phyloP scores from a whole-genome alignment of 2,329 filamentous ascomycete species.

The Penicillium sp. region DNA sequence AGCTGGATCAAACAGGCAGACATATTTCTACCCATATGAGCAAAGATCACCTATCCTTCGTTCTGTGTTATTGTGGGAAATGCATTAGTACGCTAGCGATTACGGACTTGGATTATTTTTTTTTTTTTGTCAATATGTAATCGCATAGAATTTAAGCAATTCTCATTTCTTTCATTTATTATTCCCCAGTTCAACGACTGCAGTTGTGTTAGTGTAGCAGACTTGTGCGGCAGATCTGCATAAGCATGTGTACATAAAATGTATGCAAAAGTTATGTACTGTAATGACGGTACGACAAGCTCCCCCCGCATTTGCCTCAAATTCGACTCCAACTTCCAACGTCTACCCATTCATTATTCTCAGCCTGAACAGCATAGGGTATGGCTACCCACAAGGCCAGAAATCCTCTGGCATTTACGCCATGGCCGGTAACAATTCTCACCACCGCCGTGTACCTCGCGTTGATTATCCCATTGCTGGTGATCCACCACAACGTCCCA shows the following conservation, averaged over 20 bases:
- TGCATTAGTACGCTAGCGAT: constrained; percentile 30
- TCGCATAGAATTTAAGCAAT: constrained; percentile 15
- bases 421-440: constrained; percentile 77
- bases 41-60: constrained; percentile 19
- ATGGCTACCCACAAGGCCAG: constrained; percentile 39
- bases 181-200: neutral
- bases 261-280: constrained; percentile 4
- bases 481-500: constrained; percentile 74
- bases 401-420: constrained; percentile 68
- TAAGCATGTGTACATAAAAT: neutral
- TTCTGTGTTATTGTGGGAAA: constrained; percentile 24
- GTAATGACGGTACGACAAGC: constrained; percentile 12
- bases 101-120: constrained; percentile 8
- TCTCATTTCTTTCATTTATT: neutral
- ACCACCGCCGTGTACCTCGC: constrained; percentile 73
- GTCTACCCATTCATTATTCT: constrained; percentile 8
- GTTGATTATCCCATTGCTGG: constrained; percentile 67
- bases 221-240: neutral
- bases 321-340: constrained; percentile 20
- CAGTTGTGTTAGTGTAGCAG: neutral
- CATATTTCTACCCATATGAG: constrained; percentile 27
- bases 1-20: constrained; percentile 15
- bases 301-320: constrained; percentile 21
- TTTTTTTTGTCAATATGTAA: constrained; percentile 11
- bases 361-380: constrained; percentile 6